Percentiles rank a stretch among this genome's conserved stretches.
phyloP scores from a whole-genome alignment of 2,329 filamentous ascomycete species.

The Gaeumannomyces sp. region DNA sequence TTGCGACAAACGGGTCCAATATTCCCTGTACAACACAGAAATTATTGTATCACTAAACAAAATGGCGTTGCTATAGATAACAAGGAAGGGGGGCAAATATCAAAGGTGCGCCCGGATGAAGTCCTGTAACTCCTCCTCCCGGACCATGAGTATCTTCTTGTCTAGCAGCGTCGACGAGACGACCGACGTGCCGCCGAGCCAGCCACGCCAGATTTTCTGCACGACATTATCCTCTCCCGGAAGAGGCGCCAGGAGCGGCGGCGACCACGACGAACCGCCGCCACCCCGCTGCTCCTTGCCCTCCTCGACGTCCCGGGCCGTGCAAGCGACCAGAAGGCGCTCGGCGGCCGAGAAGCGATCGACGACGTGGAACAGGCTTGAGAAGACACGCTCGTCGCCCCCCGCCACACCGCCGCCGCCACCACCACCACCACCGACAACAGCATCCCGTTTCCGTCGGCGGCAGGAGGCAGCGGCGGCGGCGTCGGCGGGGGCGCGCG shows the following conservation, averaged over 20 bases:
- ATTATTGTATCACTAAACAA: not conserved
- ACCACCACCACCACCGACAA: not conserved
- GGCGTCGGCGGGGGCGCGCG: constrained; percentile 23
- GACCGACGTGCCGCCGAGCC: constrained; percentile 35
- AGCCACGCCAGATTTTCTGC: constrained; percentile 43
- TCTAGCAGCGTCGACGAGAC: constrained; percentile 33
- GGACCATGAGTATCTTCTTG: constrained; percentile 37
- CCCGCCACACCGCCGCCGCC: not conserved
- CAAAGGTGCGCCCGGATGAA: constrained; percentile 21
- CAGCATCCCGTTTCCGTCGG: too few species aligned
- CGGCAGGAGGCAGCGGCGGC: constrained; percentile 20
- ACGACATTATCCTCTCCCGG: constrained; percentile 32
- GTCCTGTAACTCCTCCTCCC: constrained; percentile 34
- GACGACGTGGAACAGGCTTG: constrained; percentile 40
- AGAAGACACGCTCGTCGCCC: constrained; percentile 37
- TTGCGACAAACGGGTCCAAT: not conserved
- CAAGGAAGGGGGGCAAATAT: not conserved
- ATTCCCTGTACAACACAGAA: not conserved
- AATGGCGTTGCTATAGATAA: not conserved
- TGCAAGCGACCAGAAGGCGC: constrained; percentile 35
- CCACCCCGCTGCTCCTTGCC: not conserved
- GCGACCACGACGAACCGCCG: constrained; percentile 24
- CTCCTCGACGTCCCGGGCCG: constrained; percentile 10
- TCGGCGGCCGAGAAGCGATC: constrained; percentile 34
- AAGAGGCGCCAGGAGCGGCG: constrained; percentile 26